Base-by-base conservation (phyloP, 352 stramenopile genomes). In the Hyaloperonospora brassicae region DNA sequence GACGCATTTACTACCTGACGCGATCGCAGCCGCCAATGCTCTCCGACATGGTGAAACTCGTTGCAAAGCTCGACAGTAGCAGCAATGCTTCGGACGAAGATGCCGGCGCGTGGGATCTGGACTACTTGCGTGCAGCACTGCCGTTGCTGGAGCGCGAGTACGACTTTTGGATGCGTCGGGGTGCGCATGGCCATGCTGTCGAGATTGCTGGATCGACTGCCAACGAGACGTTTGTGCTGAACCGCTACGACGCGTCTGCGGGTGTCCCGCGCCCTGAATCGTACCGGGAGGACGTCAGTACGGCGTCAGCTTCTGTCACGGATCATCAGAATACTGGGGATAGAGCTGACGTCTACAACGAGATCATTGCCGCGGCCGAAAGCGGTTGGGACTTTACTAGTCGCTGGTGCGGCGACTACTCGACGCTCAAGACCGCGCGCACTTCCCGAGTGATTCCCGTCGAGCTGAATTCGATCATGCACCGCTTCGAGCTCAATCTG, bases 21-120 rank as follows among this genome's bases (percentile, higher is more conserved):
- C 83, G 89, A 8, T 93, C 77, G 31, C 89, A 97, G 66, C 89
- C 89, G 12, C 89, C 87, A 9, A 76, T 97, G 68, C 84, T 97
- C n/a, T 89, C 79, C 2, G 78, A 91, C 23, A 95, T 95, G 84
- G 79, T 94, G 14, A 39, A 61, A 9, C 41, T 89, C 10, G 66
- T 90, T 11, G 72, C 73, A 5, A 57, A 54, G 22, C 7, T 59
- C 22, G 52, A 39, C 21, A 35, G 59, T 24, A 42, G 1, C 23
- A 50, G 1, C 23, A 50, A 51, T 47, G 17, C 17, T 4, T 39
- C 58, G 0, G 70, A 84, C 21, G 62, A 61, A 14, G 59, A 60
- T 17, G 38, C 35, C 7, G 27, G 58, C 9, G 55, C 65, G 34
- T 83, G 73, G 50, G 67, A 86, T 36, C 47, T 62, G 27, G 36